A percentile compares a stretch with the other conserved stretches of the same genome.
Evolutionary conservation across 2,329 filamentous ascomycete species (phyloP).

Genomic region (Pseudocercospora musae): DNA sequence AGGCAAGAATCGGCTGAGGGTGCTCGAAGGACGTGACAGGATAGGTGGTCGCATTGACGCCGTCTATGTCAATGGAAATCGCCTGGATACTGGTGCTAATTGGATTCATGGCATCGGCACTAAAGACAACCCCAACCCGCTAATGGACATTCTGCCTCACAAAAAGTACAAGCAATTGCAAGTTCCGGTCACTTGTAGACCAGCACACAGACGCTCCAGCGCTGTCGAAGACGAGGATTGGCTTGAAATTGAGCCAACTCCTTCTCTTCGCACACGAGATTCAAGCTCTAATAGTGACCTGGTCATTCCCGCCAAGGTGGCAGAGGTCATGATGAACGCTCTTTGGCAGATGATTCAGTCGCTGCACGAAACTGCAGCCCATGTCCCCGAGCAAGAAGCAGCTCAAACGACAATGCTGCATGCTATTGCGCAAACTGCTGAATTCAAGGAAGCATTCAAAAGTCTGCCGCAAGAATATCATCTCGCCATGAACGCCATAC

Average conservation of each 20-base stretch:
- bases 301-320: constrained; percentile 17
- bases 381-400: constrained; percentile 11
- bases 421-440: constrained; percentile 12
- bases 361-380: constrained; percentile 18
- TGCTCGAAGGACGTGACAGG: constrained; percentile 25
- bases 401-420: constrained; percentile 20
- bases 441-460: constrained; percentile 15
- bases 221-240: neutral
- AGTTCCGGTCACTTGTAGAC: constrained; percentile 20
- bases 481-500: constrained; percentile 15
- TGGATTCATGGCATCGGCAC: constrained; percentile 31
- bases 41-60: constrained; percentile 27
- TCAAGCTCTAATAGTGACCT: constrained; percentile 1
- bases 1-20: constrained; percentile 16
- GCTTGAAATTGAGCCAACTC: neutral
- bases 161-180: constrained; percentile 17
- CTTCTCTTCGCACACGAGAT: neutral
- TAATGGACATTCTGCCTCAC: constrained; percentile 25
- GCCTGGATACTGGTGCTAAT: constrained; percentile 28
- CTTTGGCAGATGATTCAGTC: constrained; percentile 22
- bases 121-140: constrained; percentile 22
- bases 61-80: constrained; percentile 22
- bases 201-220: neutral
- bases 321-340: constrained; percentile 15
- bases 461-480: constrained; percentile 19